phyloP scores from a whole-genome alignment of 176 grass and related monocot species.

The Carex pumila region DNA sequence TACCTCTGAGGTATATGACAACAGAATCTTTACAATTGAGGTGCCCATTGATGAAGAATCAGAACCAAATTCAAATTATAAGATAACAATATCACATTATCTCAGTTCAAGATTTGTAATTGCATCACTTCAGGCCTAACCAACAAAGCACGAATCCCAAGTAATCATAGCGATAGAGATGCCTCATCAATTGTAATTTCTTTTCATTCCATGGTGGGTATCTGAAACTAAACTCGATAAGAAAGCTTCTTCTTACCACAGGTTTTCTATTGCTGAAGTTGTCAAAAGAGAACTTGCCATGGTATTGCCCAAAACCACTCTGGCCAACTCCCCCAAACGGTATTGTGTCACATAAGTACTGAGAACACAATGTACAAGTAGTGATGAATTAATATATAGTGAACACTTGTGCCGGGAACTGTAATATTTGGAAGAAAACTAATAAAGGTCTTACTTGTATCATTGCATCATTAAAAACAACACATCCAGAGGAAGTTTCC shows the following conservation, averaged over 20 bases:
- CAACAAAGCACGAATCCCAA: conserved; percentile 40
- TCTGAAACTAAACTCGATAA: conserved; percentile 52
- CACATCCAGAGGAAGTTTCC: conserved; percentile 75
- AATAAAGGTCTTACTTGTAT: conserved; percentile 38
- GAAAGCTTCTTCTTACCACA: conserved; percentile 50
- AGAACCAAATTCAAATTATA: neutral
- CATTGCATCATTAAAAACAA: conserved; percentile 74
- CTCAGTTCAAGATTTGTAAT: neutral
- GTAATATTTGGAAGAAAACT: neutral
- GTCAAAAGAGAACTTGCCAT: conserved; percentile 88
- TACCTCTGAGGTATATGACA: neutral
- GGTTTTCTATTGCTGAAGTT: conserved; percentile 91
- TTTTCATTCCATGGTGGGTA: conserved; percentile 73
- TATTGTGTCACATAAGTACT: conserved; percentile 55
- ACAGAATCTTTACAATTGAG: neutral
- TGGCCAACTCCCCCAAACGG: conserved; percentile 82
- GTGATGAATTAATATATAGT: neutral
- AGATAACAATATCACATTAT: neutral
- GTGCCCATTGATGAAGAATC: neutral
- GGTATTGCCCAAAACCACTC: conserved; percentile 87
- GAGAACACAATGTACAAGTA: neutral
- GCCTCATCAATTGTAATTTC: conserved; percentile 60
- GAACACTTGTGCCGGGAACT: neutral
- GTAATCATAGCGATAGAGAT: conserved; percentile 52
- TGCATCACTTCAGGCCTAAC: conserved; percentile 50